Conservation (phyloP, 2,329 filamentous ascomycete genomes). For the Phaeosphaeriaceae sp. region DNA sequence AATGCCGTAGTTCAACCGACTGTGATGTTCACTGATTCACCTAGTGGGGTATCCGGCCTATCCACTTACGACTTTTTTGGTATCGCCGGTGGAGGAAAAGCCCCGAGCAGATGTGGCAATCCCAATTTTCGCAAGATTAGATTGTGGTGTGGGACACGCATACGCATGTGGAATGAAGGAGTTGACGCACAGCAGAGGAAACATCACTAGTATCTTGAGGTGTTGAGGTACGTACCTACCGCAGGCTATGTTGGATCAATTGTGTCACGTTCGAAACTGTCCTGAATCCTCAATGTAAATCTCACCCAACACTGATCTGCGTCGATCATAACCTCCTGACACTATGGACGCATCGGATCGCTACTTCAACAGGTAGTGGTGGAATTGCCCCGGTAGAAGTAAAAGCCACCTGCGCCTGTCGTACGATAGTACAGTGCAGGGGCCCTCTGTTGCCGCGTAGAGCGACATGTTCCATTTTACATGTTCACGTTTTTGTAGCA, state of each 20-base stretch:
- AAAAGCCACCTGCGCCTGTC: conserved; percentile 29
- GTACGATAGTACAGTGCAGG: conserved; percentile 33
- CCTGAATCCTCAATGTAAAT: conserved; percentile 19
- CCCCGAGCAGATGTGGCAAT: neutral
- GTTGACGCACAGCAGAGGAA: conserved; percentile 11
- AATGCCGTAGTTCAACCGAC: conserved; percentile 23
- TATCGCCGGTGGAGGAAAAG: conserved; percentile 1
- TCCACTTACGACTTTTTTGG: neutral
- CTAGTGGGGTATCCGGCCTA: conserved; percentile 14
- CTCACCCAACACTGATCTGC: conserved; percentile 30
- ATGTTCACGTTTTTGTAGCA: conserved; percentile 18
- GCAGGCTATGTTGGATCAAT: conserved; percentile 30
- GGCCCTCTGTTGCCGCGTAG: conserved; percentile 29
- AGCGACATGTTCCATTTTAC: conserved; percentile 26
- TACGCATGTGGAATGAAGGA: conserved; percentile 5
- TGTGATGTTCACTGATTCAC: conserved; percentile 20
- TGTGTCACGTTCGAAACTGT: conserved; percentile 23
- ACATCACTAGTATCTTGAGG: conserved; percentile 8
- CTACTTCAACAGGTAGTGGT: conserved; percentile 28
- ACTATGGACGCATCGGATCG: conserved; percentile 23
- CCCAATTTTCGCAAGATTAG: neutral
- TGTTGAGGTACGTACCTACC: conserved; percentile 14
- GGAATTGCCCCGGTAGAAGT: conserved; percentile 37
- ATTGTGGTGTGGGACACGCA: neutral
- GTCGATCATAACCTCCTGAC: conserved; percentile 30